These are phyloP conservation scores for Aureoboletus auriporus DNA, from an alignment of 768 basidiomycete genomes.

Conservation along the genomic window DNA sequence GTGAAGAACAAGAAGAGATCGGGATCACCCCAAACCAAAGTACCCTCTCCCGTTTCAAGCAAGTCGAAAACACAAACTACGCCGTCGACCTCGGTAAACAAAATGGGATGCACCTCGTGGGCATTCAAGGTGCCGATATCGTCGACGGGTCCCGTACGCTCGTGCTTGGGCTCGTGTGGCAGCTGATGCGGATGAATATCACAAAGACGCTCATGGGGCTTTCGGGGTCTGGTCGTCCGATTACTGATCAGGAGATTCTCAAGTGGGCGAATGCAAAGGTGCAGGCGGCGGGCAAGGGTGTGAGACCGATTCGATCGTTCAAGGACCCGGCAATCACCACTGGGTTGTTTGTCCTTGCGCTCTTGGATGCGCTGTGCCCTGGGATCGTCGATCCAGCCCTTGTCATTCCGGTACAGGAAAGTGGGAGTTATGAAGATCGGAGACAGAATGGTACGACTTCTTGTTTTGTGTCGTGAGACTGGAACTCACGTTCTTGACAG, in stretches of 20 bases:
- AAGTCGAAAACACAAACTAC: constrained; percentile 98
- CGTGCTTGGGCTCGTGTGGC: constrained; percentile 96
- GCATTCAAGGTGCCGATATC: constrained; percentile 97
- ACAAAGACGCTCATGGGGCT: constrained; percentile 82
- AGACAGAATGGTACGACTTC: constrained; percentile 77
- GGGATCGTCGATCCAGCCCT: constrained; percentile 92
- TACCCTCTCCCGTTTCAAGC: constrained; percentile 91
- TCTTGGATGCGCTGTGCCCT: constrained; percentile 86
- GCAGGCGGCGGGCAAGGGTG: constrained; percentile 44
- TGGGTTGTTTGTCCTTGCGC: constrained; percentile 88
- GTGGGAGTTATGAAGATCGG: constrained; percentile 79
- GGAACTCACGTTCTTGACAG: constrained; percentile 37
- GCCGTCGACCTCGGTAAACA: constrained; percentile 88
- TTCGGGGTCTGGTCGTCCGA: constrained; percentile 68
- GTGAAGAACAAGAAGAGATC: constrained; percentile 72
- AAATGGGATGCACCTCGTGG: constrained; percentile 92
- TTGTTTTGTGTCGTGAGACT: background rate
- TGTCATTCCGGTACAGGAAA: constrained; percentile 57
- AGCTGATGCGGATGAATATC: constrained; percentile 92
- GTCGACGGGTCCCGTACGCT: constrained; percentile 91
- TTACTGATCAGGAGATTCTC: constrained; percentile 90
- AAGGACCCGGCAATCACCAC: constrained; percentile 89
- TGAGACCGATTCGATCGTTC: constrained; percentile 79
- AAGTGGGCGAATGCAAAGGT: constrained; percentile 94
- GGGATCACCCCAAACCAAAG: constrained; percentile 82